A percentile compares a stretch with the other conserved stretches of the same genome.
phyloP scores from a whole-genome alignment of 306 rosid species.

The Pyrus betulifolia region DNA sequence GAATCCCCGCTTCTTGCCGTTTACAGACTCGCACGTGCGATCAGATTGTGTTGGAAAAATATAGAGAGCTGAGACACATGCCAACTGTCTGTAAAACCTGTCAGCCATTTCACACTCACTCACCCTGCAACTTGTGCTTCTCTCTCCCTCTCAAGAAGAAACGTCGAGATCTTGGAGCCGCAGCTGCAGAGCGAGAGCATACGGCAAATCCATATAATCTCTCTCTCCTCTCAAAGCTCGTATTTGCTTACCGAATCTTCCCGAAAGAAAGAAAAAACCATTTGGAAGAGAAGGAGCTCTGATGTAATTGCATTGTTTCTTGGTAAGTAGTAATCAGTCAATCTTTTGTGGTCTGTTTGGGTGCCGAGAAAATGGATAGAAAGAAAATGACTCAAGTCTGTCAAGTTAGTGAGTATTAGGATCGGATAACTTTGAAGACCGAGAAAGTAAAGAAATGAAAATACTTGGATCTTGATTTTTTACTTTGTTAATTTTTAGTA shows the following conservation, averaged over 20 bases:
- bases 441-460: not conserved
- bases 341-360: not conserved
- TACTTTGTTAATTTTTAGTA: not conserved
- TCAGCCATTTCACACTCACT: not conserved
- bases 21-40: constrained; percentile 8
- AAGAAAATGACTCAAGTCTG: not conserved
- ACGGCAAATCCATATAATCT: constrained; percentile 19
- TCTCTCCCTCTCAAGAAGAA: not conserved
- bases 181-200: not conserved
- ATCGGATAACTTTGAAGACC: not conserved
- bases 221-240: constrained; percentile 1
- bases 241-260: not conserved
- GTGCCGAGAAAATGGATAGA: constrained; percentile 9
- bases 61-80: too few relatives aligned
- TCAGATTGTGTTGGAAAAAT: not conserved
- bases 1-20: not conserved
- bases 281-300: not conserved
- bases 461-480: not conserved
- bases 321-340: not conserved
- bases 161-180: constrained; percentile 21
- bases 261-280: not conserved
- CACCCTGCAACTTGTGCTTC: not conserved
- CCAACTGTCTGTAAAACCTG: not conserved
- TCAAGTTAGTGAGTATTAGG: not conserved
- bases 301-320: not conserved